Evolutionary conservation across 495 filamentous ascomycete genomes (phyloP), one percentile per base, ranked within the genome.

Genomic region (Gamarada debralockiae): DNA sequence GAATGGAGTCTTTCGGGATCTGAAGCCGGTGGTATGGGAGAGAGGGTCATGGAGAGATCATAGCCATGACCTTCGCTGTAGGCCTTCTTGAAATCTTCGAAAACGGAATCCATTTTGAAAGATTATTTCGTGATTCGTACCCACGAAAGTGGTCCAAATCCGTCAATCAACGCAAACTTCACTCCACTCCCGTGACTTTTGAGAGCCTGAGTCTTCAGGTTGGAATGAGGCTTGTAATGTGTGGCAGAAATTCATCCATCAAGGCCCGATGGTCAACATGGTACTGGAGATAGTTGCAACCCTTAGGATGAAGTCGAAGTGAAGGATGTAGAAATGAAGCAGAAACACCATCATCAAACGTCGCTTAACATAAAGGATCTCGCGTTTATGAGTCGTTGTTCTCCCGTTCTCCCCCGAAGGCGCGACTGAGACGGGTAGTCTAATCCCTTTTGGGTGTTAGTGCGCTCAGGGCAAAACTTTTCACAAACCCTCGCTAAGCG

Each of bases 31-130:
- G 80, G 61, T 50, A 84, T 72, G 34, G 91, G 90, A 3, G 76
- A 83, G 47, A 96, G 69, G 12, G 87, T 84, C 40, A 76, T 71
- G 29, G 89, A 82, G 14, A 96, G 79, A 23, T 65, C 70, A 58
- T 81, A 80, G 45, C 89, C 89, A 53, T 84, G 75, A 21, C 73
- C 67, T 9, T 63, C 61, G 13, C 62, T 58, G 53, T 83, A 74
- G 27, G 85, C 84, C 27, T 72, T 64, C 40, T 69, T 73, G 63
- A 91, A 93, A 23, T 85, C 78, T 15, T 61, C 56, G 39, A 85
- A 78, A 20, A 87, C 58, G 18, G 70, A 62, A 56, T 86, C 77
- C 89, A 93, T 92, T 14, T 52, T 47, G 51, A 27, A 25, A 22
- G 9, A 13, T 38, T n/a, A 38, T 23, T 31, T 24, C 17, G 14